Evolutionary conservation across 805 yeast species (phyloP).

Genomic region (Kazachstania martiniae): DNA sequence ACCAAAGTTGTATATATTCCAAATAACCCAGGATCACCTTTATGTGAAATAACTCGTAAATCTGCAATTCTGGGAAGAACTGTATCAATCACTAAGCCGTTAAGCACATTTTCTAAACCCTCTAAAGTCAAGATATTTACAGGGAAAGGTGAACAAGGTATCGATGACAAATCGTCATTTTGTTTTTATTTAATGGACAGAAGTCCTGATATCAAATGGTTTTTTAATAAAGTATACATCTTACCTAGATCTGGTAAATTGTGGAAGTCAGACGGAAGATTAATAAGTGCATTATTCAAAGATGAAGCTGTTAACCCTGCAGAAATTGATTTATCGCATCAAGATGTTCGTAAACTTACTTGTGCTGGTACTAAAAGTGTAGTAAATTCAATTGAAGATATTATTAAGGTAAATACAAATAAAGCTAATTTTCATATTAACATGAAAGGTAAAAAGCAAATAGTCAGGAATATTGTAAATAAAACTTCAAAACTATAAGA

Average conservation of each 20-base stretch:
- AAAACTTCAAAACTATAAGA: slow-evolving; percentile 8
- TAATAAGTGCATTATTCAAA: slow-evolving; percentile 22
- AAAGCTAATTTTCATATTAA: slow-evolving; percentile 13
- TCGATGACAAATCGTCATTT: slow-evolving; percentile 23
- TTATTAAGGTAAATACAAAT: slow-evolving; percentile 11
- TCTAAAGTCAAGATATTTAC: slow-evolving; percentile 17
- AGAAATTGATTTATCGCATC: too few relatives aligned
- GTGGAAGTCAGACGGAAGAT: slow-evolving; percentile 21
- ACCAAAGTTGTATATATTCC: slow-evolving; percentile 21
- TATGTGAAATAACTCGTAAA: slow-evolving; percentile 16
- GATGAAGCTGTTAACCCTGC: too few relatives aligned
- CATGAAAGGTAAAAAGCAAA: background rate
- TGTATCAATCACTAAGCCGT: slow-evolving; percentile 6
- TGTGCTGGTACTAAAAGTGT: background rate
- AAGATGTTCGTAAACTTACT: too few relatives aligned
- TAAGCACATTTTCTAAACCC: slow-evolving; percentile 12
- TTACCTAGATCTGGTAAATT: slow-evolving; percentile 23
- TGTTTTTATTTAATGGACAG: slow-evolving; percentile 17
- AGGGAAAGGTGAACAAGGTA: slow-evolving; percentile 22
- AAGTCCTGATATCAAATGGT: slow-evolving; percentile 4
- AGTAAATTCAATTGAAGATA: slow-evolving; percentile 2
- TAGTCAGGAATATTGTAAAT: slow-evolving; percentile 5
- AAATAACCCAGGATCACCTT: slow-evolving; percentile 7
- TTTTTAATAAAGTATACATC: slow-evolving; percentile 17
- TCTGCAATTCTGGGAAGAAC: slow-evolving; percentile 14